Evolutionary conservation across 495 filamentous ascomycete genomes (phyloP).

Genomic region (Penicillium paxilli): DNA sequence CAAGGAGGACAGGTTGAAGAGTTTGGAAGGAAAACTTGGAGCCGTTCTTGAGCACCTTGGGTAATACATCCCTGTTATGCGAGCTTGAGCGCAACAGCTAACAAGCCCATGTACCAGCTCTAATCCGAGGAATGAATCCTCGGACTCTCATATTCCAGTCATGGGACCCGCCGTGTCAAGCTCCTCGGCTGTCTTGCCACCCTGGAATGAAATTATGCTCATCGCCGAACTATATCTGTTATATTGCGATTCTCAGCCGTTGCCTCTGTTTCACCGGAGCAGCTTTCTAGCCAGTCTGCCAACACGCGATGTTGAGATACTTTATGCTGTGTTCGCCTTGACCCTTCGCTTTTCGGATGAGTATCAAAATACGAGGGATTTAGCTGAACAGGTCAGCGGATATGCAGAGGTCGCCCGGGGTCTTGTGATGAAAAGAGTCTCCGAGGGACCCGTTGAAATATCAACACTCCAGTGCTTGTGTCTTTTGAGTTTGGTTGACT

Average conservation of each 20-base stretch:
- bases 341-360: constrained; percentile 35
- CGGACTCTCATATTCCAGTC: constrained; percentile 6
- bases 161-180: constrained; percentile 6
- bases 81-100: background rate
- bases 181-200: constrained; percentile 25
- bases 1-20: constrained; percentile 43
- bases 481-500: constrained; percentile 47
- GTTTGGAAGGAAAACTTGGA: constrained; percentile 40
- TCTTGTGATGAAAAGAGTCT: constrained; percentile 43
- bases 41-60: constrained; percentile 35
- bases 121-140: constrained; percentile 11
- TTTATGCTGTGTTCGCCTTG: constrained; percentile 43
- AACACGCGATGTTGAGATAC: constrained; percentile 38
- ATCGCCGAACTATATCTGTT: constrained; percentile 41
- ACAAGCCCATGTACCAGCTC: constrained; percentile 2
- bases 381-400: constrained; percentile 21
- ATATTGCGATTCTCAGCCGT: constrained; percentile 48
- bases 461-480: constrained; percentile 49
- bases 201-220: constrained; percentile 41
- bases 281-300: constrained; percentile 37
- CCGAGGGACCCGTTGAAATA: constrained; percentile 46
- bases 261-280: constrained; percentile 42
- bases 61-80: constrained; percentile 10
- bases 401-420: constrained; percentile 46
- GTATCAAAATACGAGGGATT: constrained; percentile 10